phyloP scores from a whole-genome alignment of 441 rosid species.

The Populus hybrid region DNA sequence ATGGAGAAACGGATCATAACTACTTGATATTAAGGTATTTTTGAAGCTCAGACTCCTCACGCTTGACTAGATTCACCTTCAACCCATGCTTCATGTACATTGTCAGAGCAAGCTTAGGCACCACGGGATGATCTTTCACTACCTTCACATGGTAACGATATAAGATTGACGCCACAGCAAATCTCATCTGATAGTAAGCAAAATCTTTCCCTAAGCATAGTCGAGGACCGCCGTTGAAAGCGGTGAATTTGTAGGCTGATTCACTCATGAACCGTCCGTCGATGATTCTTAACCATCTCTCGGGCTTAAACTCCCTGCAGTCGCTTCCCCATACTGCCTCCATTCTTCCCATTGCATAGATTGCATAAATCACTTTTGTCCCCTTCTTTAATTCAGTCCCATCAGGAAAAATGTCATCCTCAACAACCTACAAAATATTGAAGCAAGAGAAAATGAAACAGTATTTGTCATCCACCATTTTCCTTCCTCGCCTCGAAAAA shows the following conservation, averaged over 20 bases:
- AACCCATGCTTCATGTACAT: slow-evolving; percentile 95
- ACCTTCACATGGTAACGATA: slow-evolving; percentile 56
- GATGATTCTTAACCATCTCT: slow-evolving; percentile 63
- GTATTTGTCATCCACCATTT: not conserved
- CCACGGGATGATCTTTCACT: slow-evolving; percentile 51
- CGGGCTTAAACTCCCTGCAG: slow-evolving; percentile 77
- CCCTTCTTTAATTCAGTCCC: slow-evolving; percentile 77
- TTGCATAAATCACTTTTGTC: slow-evolving; percentile 79
- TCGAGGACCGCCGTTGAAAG: slow-evolving; percentile 88
- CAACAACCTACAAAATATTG: slow-evolving; percentile 43
- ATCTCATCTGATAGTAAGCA: slow-evolving; percentile 90
- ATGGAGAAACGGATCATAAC: not conserved
- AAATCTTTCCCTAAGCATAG: slow-evolving; percentile 88
- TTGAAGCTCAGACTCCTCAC: slow-evolving; percentile 30
- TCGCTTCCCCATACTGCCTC: slow-evolving; percentile 92
- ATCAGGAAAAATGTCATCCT: slow-evolving; percentile 82
- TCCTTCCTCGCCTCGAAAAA: not conserved
- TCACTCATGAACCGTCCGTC: slow-evolving; percentile 74
- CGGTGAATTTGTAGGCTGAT: slow-evolving; percentile 85
- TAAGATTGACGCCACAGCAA: slow-evolving; percentile 42
- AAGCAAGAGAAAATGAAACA: not conserved
- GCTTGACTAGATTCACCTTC: slow-evolving; percentile 50
- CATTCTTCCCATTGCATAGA: slow-evolving; percentile 90
- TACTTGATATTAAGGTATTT: slow-evolving; percentile 18
- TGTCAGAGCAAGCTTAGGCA: slow-evolving; percentile 77